phyloP scores from a whole-genome alignment of 2,329 filamentous ascomycete genomes.

The Alternaria dauci region DNA sequence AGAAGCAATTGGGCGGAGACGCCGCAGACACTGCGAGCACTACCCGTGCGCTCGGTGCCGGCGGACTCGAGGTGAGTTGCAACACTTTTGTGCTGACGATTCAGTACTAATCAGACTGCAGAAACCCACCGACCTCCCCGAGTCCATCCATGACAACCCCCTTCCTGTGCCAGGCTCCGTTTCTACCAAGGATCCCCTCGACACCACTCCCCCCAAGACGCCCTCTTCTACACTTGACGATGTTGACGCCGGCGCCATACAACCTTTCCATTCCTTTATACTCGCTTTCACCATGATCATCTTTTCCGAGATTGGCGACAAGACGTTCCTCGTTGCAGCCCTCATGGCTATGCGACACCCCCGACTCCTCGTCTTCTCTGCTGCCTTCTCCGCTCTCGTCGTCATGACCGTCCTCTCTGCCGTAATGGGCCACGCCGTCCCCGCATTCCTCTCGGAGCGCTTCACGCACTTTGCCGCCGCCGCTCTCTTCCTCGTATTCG shows the following conservation, averaged over 20 bases:
- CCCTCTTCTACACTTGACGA: slow-evolving; percentile 46
- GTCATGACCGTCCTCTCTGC: slow-evolving; percentile 96
- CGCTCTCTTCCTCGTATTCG: slow-evolving; percentile 87
- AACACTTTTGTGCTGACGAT: background rate
- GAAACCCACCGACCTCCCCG: slow-evolving; percentile 84
- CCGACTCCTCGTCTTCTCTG: slow-evolving; percentile 89
- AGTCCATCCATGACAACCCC: slow-evolving; percentile 77
- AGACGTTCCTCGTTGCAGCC: slow-evolving; percentile 95
- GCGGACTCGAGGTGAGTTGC: slow-evolving; percentile 49
- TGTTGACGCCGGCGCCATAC: slow-evolving; percentile 70
- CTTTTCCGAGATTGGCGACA: slow-evolving; percentile 96
- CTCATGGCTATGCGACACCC: slow-evolving; percentile 99
- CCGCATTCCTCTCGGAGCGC: slow-evolving; percentile 86
- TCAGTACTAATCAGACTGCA: slow-evolving; percentile 44
- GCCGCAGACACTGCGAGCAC: slow-evolving; percentile 15
- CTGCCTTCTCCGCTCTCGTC: slow-evolving; percentile 89
- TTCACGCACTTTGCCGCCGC: slow-evolving; percentile 89
- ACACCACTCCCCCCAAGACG: slow-evolving; percentile 37
- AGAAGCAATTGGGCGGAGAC: slow-evolving; percentile 63
- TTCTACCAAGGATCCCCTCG: slow-evolving; percentile 67
- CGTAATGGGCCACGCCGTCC: slow-evolving; percentile 89
- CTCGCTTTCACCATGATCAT: slow-evolving; percentile 97
- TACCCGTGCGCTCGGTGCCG: slow-evolving; percentile 42
- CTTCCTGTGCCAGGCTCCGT: slow-evolving; percentile 71
- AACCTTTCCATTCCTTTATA: slow-evolving; percentile 85